Percentiles rank a stretch among this genome's conserved stretches.
Evolutionary conservation across 768 basidiomycete genomes (phyloP).

Genomic region (Lentinula sp.): DNA sequence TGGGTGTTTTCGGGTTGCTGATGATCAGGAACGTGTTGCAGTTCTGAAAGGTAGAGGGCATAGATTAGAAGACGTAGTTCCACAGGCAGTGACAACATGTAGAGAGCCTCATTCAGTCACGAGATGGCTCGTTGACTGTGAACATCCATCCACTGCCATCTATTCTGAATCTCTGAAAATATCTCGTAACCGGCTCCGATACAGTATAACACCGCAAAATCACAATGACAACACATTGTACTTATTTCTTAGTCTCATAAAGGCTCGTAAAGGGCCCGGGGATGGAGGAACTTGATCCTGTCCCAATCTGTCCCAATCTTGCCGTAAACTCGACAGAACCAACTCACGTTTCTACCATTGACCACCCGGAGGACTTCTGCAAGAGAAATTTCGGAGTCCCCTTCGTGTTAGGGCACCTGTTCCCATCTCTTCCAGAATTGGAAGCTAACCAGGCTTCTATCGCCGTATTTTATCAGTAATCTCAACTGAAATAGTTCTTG

Average conservation of each 20-base stretch:
- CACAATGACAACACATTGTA: background rate
- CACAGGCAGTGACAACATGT: slow-evolving; percentile 21
- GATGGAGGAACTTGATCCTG: background rate
- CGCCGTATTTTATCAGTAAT: slow-evolving; percentile 10
- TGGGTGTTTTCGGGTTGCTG: slow-evolving; percentile 30
- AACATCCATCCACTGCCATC: background rate
- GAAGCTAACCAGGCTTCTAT: slow-evolving; percentile 7
- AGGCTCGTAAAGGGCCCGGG: background rate
- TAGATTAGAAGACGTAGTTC: slow-evolving; percentile 31
- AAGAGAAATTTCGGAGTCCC: background rate
- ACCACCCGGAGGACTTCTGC: slow-evolving; percentile 15
- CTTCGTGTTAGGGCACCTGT: background rate
- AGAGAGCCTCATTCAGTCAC: background rate
- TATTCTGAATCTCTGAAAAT: background rate
- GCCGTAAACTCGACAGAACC: slow-evolving; percentile 22
- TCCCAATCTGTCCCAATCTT: slow-evolving; percentile 5
- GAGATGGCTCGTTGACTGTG: background rate
- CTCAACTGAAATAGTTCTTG: slow-evolving; percentile 18
- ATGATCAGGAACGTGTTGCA: slow-evolving; percentile 13
- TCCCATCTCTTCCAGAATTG: slow-evolving; percentile 8
- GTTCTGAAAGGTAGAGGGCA: slow-evolving; percentile 19
- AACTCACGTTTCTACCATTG: slow-evolving; percentile 6
- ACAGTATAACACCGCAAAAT: background rate
- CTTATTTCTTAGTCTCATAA: background rate
- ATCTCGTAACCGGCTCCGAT: background rate